Base-by-base conservation (phyloP, 1,284 basidiomycete genomes). In the Vanrija humicola region DNA sequence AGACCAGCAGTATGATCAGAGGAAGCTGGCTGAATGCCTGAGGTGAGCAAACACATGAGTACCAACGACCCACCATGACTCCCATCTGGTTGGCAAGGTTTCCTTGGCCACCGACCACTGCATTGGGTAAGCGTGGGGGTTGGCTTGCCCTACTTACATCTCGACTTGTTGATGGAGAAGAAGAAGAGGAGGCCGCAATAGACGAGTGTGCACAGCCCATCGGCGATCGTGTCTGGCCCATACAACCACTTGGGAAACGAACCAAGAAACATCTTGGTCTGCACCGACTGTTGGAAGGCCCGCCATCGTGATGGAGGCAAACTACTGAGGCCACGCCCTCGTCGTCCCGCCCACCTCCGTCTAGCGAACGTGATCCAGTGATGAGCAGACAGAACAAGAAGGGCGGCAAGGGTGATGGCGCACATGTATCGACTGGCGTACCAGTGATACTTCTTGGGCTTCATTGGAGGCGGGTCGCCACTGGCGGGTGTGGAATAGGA, bases 11-110 rank as follows among this genome's bases (percentile, higher is more conserved):
- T 50, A 78, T 67, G 47, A 79, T 66, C 25, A 76, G 61, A 1
- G 75, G 75, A 5, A 75, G 46, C 55, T 77, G 70, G 3, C 64
- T 63, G 63, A 69, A 73, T 4, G 69, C 65, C 70, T 73, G 52
- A 7, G 16, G 55, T 47, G n/a, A 45, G 23, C 19, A 9, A 4
- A 23, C 16, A 3, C 25, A 12, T 4, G 12, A 10, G 43, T 5
- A 6, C 38, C 4, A 42, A n/a, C 16, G 19, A 54, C 64, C 54
- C 18, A 67, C 68, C 55, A 67, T 59, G 15, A 67, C 57, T 3
- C 69, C 67, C 39, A 69, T 45, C 38, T 63, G 60, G 48, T 68
- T 68, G 6, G 67, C 62, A 5, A 59, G 49, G 38, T 62, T 60
- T 4, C 55, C 48, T 21, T 54, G 44, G 9, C 57, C 52, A 9